Percentiles rank a stretch among this genome's conserved stretches.
Conservation (phyloP, 192 early-diverging fungal genomes). For the Piromyces finnis region DNA sequence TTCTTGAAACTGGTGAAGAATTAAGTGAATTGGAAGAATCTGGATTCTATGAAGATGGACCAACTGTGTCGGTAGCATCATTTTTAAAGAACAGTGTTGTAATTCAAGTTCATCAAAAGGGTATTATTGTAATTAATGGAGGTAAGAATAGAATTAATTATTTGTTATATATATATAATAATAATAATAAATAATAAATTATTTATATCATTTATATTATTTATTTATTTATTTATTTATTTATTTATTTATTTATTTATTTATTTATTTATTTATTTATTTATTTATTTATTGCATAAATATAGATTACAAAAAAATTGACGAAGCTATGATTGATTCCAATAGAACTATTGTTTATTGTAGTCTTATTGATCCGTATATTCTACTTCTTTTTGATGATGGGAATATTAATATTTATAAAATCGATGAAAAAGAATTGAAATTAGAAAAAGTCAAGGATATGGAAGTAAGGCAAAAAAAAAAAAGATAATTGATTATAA, state of each 20-base stretch:
- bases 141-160: conserved; percentile 21
- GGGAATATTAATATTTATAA: conserved; percentile 41
- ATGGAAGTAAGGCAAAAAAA: conserved; percentile 13
- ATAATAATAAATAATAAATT: too few species aligned
- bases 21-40: conserved; percentile 54
- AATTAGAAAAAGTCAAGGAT: conserved; percentile 5
- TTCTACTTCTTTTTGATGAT: conserved; percentile 47
- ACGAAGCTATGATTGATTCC: conserved; percentile 6
- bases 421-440: conserved; percentile 23
- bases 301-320: neutral
- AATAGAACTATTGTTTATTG: conserved; percentile 41
- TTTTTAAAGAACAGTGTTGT: conserved; percentile 50
- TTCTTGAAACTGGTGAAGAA: conserved; percentile 67
- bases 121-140: conserved; percentile 51
- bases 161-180: neutral
- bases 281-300: too few species aligned
- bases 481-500: too few species aligned
- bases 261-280: too few species aligned
- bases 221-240: too few species aligned
- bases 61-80: conserved; percentile 60
- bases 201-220: too few species aligned
- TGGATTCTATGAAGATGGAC: conserved; percentile 53
- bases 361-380: conserved; percentile 62
- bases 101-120: conserved; percentile 66
- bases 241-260: too few species aligned